Conservation (phyloP, 2,329 filamentous ascomycete species). For the Cryphonectria radicalis region DNA sequence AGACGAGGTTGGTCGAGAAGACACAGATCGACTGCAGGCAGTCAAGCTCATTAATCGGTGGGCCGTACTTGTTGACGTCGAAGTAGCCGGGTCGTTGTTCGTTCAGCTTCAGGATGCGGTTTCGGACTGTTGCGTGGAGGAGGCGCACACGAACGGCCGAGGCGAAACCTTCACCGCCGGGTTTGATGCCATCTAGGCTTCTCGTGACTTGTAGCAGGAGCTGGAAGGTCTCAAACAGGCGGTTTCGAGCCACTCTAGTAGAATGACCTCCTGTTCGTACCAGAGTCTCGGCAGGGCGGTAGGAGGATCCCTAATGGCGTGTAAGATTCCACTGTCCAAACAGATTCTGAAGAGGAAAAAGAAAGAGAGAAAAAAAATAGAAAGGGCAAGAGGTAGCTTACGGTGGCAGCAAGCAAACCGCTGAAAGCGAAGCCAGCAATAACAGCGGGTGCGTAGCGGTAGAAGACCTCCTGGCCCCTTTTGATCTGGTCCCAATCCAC, state of each 20-base stretch:
- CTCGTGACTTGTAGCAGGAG: slow-evolving; percentile 61
- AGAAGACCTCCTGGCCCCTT: slow-evolving; percentile 66
- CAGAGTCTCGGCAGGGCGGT: slow-evolving; percentile 58
- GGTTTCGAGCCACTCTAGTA: slow-evolving; percentile 59
- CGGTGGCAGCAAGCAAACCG: slow-evolving; percentile 40
- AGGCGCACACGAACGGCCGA: slow-evolving; percentile 68
- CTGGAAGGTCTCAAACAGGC: slow-evolving; percentile 55
- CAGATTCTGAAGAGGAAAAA: background rate
- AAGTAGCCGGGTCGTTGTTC: slow-evolving; percentile 62
- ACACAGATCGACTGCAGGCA: slow-evolving; percentile 66
- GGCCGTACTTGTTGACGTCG: slow-evolving; percentile 58
- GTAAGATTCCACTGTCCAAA: slow-evolving; percentile 31
- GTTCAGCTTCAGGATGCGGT: slow-evolving; percentile 63
- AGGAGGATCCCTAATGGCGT: slow-evolving; percentile 56
- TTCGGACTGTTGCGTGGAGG: slow-evolving; percentile 66
- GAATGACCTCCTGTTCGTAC: slow-evolving; percentile 70
- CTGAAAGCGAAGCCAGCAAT: slow-evolving; percentile 53
- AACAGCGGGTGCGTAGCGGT: slow-evolving; percentile 66
- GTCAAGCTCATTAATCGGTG: slow-evolving; percentile 69
- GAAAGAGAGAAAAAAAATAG: background rate
- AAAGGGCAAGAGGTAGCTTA: background rate
- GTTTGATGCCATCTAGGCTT: slow-evolving; percentile 60
- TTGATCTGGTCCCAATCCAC: slow-evolving; percentile 70
- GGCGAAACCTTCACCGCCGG: slow-evolving; percentile 64
- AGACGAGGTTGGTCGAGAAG: slow-evolving; percentile 66